Percentiles rank a stretch among this genome's conserved stretches.
These are phyloP conservation scores for Citropsis articulata DNA, from an alignment of 345 rosid species.

Conservation along the genomic window DNA sequence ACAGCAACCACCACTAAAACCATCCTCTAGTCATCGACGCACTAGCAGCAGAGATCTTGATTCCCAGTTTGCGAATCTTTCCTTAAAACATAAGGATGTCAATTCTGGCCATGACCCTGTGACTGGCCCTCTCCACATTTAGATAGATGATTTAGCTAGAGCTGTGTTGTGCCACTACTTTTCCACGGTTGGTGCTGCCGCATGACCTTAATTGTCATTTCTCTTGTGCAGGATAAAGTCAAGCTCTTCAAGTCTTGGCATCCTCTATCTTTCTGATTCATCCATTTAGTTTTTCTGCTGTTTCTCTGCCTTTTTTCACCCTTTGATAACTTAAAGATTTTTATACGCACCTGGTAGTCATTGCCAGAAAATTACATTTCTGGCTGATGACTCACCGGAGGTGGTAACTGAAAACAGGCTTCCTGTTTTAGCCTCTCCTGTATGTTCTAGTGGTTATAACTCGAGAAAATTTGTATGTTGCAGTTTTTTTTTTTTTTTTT, in stretches of 20 bases:
- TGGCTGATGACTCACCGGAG: conserved; percentile 69
- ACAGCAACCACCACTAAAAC: conserved; percentile 44
- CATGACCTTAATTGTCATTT: conserved; percentile 24
- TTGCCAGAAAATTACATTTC: conserved; percentile 31
- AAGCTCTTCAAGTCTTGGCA: conserved; percentile 22
- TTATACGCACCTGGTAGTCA: conserved; percentile 68
- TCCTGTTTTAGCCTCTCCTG: conserved; percentile 22
- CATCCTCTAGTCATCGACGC: conserved; percentile 72
- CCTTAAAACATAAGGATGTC: conserved; percentile 68
- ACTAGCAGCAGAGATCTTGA: conserved; percentile 78
- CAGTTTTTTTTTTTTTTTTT: conserved; percentile 4
- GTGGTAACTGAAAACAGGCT: conserved; percentile 50
- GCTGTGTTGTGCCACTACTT: conserved; percentile 22
- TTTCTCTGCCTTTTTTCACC: conserved; percentile 15
- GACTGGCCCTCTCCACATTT: conserved; percentile 60
- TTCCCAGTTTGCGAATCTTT: conserved; percentile 79
- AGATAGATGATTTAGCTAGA: conserved; percentile 31
- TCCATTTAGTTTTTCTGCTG: conserved; percentile 17
- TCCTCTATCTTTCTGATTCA: conserved; percentile 24
- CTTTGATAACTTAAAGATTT: conserved; percentile 31
- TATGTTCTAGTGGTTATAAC: conserved; percentile 20
- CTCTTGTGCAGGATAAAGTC: conserved; percentile 24
- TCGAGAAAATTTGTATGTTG: conserved; percentile 8
- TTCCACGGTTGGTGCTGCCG: conserved; percentile 6
- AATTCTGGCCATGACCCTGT: conserved; percentile 59